Percentiles rank a stretch among this genome's conserved stretches.
Conservation (phyloP, 2,329 filamentous ascomycete species). For the Penicillium hesseltinei region DNA sequence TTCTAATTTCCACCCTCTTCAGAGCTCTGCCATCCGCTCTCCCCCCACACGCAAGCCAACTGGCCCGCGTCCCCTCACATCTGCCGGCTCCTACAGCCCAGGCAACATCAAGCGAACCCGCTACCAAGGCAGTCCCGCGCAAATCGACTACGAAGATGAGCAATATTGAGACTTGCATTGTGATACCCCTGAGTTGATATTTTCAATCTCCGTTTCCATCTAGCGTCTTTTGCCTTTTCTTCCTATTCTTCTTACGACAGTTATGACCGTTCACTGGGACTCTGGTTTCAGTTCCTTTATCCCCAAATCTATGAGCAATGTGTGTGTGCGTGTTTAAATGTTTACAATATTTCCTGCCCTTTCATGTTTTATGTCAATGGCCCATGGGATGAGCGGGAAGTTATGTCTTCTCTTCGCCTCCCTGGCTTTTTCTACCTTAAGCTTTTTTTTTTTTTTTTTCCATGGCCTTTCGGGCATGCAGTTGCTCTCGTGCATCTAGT, state of each 20-base stretch:
- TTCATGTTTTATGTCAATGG: neutral
- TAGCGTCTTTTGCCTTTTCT: slow-evolving; percentile 7
- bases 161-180: slow-evolving; percentile 30
- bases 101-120: slow-evolving; percentile 37
- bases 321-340: slow-evolving; percentile 3
- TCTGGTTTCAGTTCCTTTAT: slow-evolving; percentile 2
- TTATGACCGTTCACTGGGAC: slow-evolving; percentile 1
- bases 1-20: slow-evolving; percentile 4
- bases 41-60: slow-evolving; percentile 47
- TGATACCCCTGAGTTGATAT: slow-evolving; percentile 21
- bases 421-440: neutral
- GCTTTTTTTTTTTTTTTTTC: neutral
- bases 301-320: slow-evolving; percentile 5
- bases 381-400: neutral
- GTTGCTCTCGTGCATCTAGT: neutral
- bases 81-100: slow-evolving; percentile 37
- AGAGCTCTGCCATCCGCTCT: slow-evolving; percentile 36
- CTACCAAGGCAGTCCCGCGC: slow-evolving; percentile 43
- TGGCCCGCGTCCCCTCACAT: slow-evolving; percentile 47
- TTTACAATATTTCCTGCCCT: slow-evolving; percentile 2
- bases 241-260: slow-evolving; percentile 6
- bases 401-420: slow-evolving; percentile 5
- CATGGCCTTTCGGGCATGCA: neutral
- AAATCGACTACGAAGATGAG: slow-evolving; percentile 39
- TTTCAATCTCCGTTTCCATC: slow-evolving; percentile 9